phyloP scores from a whole-genome alignment of 2,329 filamentous ascomycete genomes.

The Didymella glomerata region DNA sequence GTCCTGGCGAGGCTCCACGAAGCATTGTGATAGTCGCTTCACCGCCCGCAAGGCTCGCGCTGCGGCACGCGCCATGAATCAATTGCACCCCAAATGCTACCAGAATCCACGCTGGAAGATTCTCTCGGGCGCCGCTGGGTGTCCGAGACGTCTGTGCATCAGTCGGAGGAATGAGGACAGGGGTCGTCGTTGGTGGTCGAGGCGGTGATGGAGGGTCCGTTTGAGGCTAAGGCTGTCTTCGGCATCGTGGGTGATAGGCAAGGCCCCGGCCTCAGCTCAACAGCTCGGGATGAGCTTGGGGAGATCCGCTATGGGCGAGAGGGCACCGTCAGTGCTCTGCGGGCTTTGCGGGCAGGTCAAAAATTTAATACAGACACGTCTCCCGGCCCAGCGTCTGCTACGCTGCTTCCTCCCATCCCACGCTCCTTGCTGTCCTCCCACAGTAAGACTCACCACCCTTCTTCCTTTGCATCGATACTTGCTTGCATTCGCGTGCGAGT shows the following conservation, averaged over 20 bases:
- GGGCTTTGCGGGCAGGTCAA: constrained; percentile 21
- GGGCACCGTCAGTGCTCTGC: constrained; percentile 18
- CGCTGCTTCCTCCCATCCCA: constrained; percentile 18
- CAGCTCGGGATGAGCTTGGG: constrained; percentile 48
- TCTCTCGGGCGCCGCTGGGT: constrained; percentile 10
- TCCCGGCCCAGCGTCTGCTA: constrained; percentile 17
- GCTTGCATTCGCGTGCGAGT: constrained; percentile 20
- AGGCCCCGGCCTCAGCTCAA: constrained; percentile 45
- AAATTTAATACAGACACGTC: constrained; percentile 40
- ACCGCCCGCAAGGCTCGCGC: constrained; percentile 6
- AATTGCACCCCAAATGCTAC: background rate
- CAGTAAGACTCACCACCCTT: constrained; percentile 9
- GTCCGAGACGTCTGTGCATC: constrained; percentile 28
- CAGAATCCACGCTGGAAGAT: constrained; percentile 10
- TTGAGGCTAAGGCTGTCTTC: constrained; percentile 33
- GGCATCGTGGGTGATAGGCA: constrained; percentile 42
- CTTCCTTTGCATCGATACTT: background rate
- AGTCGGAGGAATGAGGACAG: constrained; percentile 19
- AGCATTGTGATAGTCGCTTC: constrained; percentile 5
- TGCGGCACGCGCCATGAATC: constrained; percentile 1
- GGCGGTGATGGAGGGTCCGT: constrained; percentile 14
- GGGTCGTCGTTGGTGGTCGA: constrained; percentile 3
- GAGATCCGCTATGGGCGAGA: constrained; percentile 25
- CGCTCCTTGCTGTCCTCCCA: constrained; percentile 20
- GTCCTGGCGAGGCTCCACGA: constrained; percentile 3